phyloP scores from a whole-genome alignment of 371 early-diverging fungal species.

The Syncephalastrum contaminatum region DNA sequence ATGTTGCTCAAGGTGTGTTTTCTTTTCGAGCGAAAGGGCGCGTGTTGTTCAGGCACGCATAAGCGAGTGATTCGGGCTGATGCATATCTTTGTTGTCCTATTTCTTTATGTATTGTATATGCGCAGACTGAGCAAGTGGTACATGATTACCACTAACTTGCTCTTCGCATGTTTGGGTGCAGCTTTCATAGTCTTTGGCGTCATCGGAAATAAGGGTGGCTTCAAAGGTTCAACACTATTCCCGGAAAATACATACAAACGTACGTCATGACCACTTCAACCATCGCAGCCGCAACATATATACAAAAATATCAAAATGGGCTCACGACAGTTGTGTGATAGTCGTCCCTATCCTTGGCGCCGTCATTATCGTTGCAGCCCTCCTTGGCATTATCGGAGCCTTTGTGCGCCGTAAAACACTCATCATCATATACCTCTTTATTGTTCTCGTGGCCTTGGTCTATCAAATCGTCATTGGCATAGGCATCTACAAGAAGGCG shows the following conservation, averaged over 20 bases:
- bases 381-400: conserved; percentile 36
- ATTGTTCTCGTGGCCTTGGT: conserved; percentile 37
- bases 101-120: too few relatives aligned
- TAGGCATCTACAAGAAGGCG: conserved; percentile 35
- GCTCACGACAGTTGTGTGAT: not conserved
- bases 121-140: conserved; percentile 44
- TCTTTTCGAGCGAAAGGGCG: too few relatives aligned
- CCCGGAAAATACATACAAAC: conserved; percentile 33
- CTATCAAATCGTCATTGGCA: conserved; percentile 43
- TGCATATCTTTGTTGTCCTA: too few relatives aligned
- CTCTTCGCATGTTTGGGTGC: conserved; percentile 43
- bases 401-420: conserved; percentile 23
- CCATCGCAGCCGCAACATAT: not conserved
- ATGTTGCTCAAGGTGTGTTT: too few relatives aligned
- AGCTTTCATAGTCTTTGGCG: conserved; percentile 44
- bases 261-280: conserved; percentile 20
- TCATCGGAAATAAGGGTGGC: conserved; percentile 34
- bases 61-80: too few relatives aligned
- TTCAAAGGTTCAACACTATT: conserved; percentile 41
- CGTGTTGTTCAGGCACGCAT: too few relatives aligned
- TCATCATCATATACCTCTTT: conserved; percentile 36
- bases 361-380: conserved; percentile 38
- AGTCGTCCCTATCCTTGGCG: conserved; percentile 39
- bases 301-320: too few relatives aligned
- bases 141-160: conserved; percentile 43